Evolutionary conservation across 306 rosid genomes (phyloP).

Genomic region (Fragaria ananassa): DNA sequence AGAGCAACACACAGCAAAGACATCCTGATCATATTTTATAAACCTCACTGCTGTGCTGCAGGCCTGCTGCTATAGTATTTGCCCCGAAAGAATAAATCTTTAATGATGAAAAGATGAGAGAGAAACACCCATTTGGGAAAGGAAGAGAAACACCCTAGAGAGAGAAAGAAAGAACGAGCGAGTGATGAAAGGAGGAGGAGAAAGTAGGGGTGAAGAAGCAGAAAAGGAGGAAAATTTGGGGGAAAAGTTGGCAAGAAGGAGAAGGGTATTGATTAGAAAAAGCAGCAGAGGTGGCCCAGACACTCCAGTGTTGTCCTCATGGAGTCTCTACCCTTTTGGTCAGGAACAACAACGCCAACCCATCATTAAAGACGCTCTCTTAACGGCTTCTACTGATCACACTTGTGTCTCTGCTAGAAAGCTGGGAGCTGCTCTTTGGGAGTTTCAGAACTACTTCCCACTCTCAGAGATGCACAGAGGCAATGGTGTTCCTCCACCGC

Average conservation of each 20-base stretch:
- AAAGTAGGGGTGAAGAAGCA: slow-evolving; percentile 47
- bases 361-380: slow-evolving; percentile 29
- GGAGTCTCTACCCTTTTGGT: slow-evolving; percentile 37
- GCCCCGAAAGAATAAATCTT: background rate
- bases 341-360: slow-evolving; percentile 13
- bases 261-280: slow-evolving; percentile 56
- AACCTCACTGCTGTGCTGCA: background rate
- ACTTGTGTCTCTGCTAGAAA: slow-evolving; percentile 50
- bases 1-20: background rate
- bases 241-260: slow-evolving; percentile 53
- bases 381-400: background rate
- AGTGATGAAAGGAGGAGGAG: slow-evolving; percentile 37
- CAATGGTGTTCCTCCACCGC: slow-evolving; percentile 33
- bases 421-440: slow-evolving; percentile 91
- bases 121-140: background rate
- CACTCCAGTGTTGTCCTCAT: slow-evolving; percentile 66
- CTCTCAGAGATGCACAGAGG: slow-evolving; percentile 62
- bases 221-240: slow-evolving; percentile 78
- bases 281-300: slow-evolving; percentile 47
- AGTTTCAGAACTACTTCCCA: slow-evolving; percentile 48
- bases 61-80: background rate
- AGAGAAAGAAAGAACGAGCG: slow-evolving; percentile 19
- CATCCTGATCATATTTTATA: background rate
- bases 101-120: slow-evolving; percentile 18
- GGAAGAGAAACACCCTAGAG: slow-evolving; percentile 7